Conservation (phyloP, 345 rosid genomes). For the Salix dunnii region DNA sequence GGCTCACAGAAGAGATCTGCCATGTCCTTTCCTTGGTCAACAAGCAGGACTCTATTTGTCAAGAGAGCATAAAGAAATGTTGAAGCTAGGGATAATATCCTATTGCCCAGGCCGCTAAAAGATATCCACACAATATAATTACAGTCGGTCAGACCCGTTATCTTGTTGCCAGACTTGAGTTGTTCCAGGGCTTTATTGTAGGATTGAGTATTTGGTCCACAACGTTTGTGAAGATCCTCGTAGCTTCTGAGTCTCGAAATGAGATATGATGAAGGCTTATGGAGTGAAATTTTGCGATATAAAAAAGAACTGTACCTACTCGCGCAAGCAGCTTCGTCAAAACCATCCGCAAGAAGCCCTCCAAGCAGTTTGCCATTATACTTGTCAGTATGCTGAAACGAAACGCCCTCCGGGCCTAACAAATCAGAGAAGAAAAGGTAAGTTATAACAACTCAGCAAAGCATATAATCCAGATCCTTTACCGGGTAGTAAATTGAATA, state of each 20-base stretch:
- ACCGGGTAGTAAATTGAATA: too few species aligned
- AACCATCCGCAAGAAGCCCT: constrained; percentile 26
- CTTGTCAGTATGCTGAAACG: neutral
- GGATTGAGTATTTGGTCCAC: constrained; percentile 24
- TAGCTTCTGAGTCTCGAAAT: constrained; percentile 23
- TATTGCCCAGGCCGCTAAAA: constrained; percentile 27
- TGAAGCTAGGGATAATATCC: constrained; percentile 25
- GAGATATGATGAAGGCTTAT: constrained; percentile 27
- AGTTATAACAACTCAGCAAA: neutral
- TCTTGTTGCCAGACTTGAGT: constrained; percentile 11
- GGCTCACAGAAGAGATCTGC: constrained; percentile 31
- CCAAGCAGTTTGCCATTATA: constrained; percentile 21
- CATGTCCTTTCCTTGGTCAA: constrained; percentile 29
- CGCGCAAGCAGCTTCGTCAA: constrained; percentile 21
- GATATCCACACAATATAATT: constrained; percentile 30
- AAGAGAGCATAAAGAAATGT: constrained; percentile 29
- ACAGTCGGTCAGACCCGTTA: constrained; percentile 19
- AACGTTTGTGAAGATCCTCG: constrained; percentile 29
- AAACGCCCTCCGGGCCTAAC: neutral
- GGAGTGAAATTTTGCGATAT: constrained; percentile 17
- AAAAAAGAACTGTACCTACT: constrained; percentile 19
- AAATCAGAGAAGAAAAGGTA: neutral
- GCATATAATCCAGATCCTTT: neutral
- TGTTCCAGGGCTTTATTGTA: constrained; percentile 19
- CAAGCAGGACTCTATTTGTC: constrained; percentile 27